Percentiles rank a stretch among this genome's conserved stretches.
These are phyloP conservation scores for Ascocoryne sarcoides DNA, from an alignment of 2,329 filamentous ascomycete genomes.

Conservation along the genomic window DNA sequence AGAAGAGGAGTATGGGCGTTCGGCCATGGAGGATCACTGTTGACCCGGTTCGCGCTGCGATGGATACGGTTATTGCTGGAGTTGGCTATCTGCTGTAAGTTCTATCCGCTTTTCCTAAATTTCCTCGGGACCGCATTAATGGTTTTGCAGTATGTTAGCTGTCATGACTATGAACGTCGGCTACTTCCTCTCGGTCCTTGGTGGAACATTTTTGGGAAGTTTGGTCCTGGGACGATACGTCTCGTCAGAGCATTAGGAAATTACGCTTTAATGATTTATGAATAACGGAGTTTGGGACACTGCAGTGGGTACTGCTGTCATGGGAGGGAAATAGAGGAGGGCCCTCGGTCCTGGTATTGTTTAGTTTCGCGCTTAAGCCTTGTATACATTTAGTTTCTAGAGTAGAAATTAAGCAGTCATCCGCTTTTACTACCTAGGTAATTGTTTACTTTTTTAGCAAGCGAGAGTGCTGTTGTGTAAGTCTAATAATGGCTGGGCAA, in stretches of 20 bases:
- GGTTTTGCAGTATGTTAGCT: constrained; percentile 65
- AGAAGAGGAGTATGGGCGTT: constrained; percentile 41
- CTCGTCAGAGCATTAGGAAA: not conserved
- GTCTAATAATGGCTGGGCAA: no score
- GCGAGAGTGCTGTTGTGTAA: no score
- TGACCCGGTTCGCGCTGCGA: constrained; percentile 61
- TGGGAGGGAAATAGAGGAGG: not conserved
- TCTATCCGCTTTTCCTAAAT: not conserved
- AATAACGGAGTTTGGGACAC: constrained; percentile 1
- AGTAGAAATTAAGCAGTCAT: no score
- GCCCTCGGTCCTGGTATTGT: no score
- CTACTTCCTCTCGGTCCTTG: constrained; percentile 74
- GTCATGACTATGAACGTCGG: constrained; percentile 87
- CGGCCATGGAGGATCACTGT: constrained; percentile 75
- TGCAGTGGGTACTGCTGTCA: constrained; percentile 9
- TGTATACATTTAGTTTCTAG: no score
- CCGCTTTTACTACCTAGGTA: no score
- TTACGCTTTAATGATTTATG: not conserved
- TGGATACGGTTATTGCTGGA: constrained; percentile 65
- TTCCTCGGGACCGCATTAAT: constrained; percentile 6
- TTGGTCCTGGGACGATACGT: constrained; percentile 36
- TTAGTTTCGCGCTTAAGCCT: no score
- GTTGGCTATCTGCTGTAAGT: constrained; percentile 82
- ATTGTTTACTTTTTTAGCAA: no score
- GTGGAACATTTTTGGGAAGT: constrained; percentile 77